phyloP scores from a whole-genome alignment of 257 asterid species.

The Petunia secreta region DNA sequence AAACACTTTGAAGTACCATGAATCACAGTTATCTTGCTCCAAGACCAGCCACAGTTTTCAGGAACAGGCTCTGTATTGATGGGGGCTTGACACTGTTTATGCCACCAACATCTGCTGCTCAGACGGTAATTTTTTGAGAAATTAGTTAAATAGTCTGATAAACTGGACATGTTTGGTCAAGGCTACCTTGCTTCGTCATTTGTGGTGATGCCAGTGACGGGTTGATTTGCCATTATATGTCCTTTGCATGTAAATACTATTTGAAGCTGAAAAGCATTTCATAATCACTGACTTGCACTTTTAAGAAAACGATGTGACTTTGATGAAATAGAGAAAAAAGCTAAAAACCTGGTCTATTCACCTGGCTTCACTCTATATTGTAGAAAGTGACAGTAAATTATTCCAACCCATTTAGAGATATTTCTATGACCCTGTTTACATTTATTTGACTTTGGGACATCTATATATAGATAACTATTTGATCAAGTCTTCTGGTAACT shows the following conservation, averaged over 20 bases:
- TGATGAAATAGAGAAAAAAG: not conserved
- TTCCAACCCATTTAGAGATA: slow-evolving; percentile 7
- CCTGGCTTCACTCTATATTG: slow-evolving; percentile 3
- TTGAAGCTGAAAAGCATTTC: not conserved
- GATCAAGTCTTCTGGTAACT: not conserved
- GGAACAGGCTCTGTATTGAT: slow-evolving; percentile 80
- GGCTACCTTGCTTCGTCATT: slow-evolving; percentile 7
- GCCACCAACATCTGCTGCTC: slow-evolving; percentile 96
- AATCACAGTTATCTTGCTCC: slow-evolving; percentile 91
- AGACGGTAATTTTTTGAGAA: slow-evolving; percentile 53
- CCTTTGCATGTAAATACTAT: not conserved
- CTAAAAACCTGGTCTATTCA: not conserved
- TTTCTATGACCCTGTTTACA: not conserved
- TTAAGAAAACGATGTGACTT: not conserved
- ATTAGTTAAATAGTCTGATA: not conserved
- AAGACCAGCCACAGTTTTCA: slow-evolving; percentile 86
- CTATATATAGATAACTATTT: not conserved
- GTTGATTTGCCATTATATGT: slow-evolving; percentile 5
- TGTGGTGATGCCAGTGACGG: not conserved
- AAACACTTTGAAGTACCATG: slow-evolving; percentile 28
- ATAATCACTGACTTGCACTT: not conserved
- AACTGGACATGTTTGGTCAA: slow-evolving; percentile 1
- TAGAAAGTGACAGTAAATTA: not conserved
- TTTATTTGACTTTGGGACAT: not conserved
- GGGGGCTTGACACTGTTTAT: slow-evolving; percentile 94